Evolutionary conservation across 2,329 filamentous ascomycete species (phyloP).

Genomic region (Colletotrichum sp.): DNA sequence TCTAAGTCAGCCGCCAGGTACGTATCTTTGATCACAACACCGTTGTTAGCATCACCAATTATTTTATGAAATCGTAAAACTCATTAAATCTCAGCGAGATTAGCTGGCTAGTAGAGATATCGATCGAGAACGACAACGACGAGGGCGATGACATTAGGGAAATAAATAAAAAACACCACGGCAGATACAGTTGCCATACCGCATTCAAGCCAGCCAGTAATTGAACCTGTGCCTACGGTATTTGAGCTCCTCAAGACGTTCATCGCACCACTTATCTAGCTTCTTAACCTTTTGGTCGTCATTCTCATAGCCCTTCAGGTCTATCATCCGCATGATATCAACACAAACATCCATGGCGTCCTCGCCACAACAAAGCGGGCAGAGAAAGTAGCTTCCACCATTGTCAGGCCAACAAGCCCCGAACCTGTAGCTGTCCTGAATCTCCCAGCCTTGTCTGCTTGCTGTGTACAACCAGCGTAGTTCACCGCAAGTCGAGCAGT

Average conservation of each 20-base stretch:
- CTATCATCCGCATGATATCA: not conserved
- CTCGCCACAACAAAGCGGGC: not conserved
- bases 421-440: no score
- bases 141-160: not conserved
- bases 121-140: no score
- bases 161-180: no score
- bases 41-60: not conserved
- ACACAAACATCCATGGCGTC: not conserved
- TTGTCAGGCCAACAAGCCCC: no score
- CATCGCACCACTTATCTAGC: not conserved
- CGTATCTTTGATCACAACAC: not conserved
- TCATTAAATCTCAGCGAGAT: not conserved
- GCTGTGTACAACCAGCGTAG: no score
- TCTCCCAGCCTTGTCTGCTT: no score
- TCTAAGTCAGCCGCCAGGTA: not conserved
- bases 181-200: no score
- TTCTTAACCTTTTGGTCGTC: no score
- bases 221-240: no score
- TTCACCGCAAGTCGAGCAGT: not conserved
- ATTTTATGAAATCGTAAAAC: not conserved
- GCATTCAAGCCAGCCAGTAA: no score
- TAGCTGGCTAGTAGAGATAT: no score
- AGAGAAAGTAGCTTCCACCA: not conserved
- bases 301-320: no score
- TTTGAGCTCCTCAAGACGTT: not conserved